Conservation (phyloP, 768 basidiomycete genomes). For the Megacollybia marginata region DNA sequence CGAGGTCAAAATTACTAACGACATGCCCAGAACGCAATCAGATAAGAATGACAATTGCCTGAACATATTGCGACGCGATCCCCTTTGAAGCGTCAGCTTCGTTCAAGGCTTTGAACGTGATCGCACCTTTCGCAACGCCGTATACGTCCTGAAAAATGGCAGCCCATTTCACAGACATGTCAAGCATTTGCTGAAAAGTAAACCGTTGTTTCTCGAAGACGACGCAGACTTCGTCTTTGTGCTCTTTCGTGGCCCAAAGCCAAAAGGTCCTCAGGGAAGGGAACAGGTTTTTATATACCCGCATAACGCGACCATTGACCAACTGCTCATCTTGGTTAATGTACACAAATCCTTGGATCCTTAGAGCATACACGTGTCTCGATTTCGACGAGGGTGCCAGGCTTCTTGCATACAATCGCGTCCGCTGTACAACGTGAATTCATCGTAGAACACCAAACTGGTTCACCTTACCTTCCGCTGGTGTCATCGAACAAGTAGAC, state of each 20-base stretch:
- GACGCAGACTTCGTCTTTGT: constrained; percentile 33
- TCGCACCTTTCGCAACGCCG: constrained; percentile 38
- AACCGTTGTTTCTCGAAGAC: constrained; percentile 41
- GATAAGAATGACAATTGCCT: constrained; percentile 41
- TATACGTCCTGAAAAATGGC: constrained; percentile 31
- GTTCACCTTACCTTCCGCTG: no score
- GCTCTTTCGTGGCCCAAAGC: constrained; percentile 27
- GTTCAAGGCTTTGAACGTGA: not conserved
- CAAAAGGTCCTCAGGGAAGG: constrained; percentile 43
- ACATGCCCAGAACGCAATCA: constrained; percentile 42
- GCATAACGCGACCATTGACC: constrained; percentile 36
- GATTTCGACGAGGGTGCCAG: no score
- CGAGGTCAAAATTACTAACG: constrained; percentile 19
- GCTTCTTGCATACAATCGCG: no score
- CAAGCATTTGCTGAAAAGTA: constrained; percentile 32
- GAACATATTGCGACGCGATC: constrained; percentile 40
- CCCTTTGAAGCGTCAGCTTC: constrained; percentile 12
- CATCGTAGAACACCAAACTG: no score
- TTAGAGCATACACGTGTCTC: no score
- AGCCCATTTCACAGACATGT: constrained; percentile 28
- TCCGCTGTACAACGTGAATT: no score
- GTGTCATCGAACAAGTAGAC: no score
- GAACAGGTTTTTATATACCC: constrained; percentile 47
- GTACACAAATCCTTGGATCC: no score
- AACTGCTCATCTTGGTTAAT: constrained; percentile 5